Conservation (phyloP, 2,329 filamentous ascomycete species). For the Aspergillus glaucus region DNA sequence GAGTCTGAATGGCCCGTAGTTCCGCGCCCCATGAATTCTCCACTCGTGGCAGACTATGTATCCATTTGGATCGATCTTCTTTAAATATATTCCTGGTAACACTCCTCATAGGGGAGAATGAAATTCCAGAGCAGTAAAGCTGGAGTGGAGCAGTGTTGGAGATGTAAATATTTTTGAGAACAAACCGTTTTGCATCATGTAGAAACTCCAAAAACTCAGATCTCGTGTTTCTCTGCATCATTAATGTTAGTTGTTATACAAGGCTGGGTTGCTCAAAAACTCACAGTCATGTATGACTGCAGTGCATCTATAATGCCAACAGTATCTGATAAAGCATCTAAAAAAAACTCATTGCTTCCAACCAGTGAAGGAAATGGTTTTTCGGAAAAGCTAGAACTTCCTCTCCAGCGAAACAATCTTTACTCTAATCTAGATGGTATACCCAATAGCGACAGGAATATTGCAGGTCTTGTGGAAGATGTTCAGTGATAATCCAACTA, state of each 20-base stretch:
- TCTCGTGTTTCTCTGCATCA: background rate
- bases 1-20: background rate
- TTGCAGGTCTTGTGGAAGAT: slow-evolving; percentile 14
- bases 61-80: background rate
- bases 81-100: background rate
- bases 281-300: slow-evolving; percentile 9
- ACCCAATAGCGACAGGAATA: slow-evolving; percentile 24
- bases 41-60: background rate
- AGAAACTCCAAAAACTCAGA: slow-evolving; percentile 12
- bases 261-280: background rate
- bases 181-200: slow-evolving; percentile 23
- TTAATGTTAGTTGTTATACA: too few relatives aligned
- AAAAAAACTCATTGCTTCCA: slow-evolving; percentile 19
- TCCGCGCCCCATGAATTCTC: background rate
- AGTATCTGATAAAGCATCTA: slow-evolving; percentile 8
- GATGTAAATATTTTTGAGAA: slow-evolving; percentile 17
- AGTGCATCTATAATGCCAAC: slow-evolving; percentile 11
- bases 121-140: background rate
- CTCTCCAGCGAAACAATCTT: slow-evolving; percentile 2
- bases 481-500: slow-evolving; percentile 5
- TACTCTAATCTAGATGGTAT: slow-evolving; percentile 16
- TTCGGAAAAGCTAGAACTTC: slow-evolving; percentile 10
- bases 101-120: background rate
- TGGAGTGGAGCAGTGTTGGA: slow-evolving; percentile 17
- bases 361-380: slow-evolving; percentile 19